Base-by-base conservation (phyloP, 257 asterid species). In the Forsythia suspensa region DNA sequence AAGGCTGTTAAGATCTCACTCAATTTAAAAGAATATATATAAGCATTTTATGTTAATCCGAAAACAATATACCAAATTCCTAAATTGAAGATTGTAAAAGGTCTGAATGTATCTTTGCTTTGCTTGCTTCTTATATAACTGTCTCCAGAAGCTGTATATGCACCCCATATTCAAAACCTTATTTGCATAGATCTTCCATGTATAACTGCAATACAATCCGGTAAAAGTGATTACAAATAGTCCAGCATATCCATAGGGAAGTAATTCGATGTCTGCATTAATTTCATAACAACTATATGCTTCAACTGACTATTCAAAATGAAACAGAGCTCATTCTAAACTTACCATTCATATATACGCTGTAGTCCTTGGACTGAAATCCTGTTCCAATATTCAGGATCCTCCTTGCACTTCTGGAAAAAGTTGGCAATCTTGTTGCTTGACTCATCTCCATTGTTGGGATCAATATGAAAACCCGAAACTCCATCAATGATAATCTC, bases 101-200 rank as follows among this genome's bases (percentile, higher is more conserved):
- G 92, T 82, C 74, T 93, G 91, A 42, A 90, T 84, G 73, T 95
- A 95, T 89, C 92, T 88, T 84, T 86, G 86, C 80, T 88, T 91
- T 8, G 97, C 97, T 69, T 82, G 89, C 84, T 90, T 95, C 90
- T 73, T 85, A 80, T 88, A 66, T 81, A 89, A 39, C 78, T 83
- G 85, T 84, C 91, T 90, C 98, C 98, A 95, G 82, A 91, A 92
- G 85, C 92, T 86, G 79, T 95, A 95, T 38, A 86, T 69, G 76
- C 97, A 86, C 6, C 96, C 94, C 98, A 93, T 90, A 51, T 93
- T 91, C 91, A 95, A 67, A 34, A 92, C 93, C 86, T 90, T 95
- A 76, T 90, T 87, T 6, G 98, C 99, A 42, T 95, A 91, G 61
- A 92, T 95, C 89, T 92, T 90, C 98, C 98, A 95, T 51, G 98